Conservation (phyloP, 495 filamentous ascomycete species). For the Tuber microsphaerosporum region DNA sequence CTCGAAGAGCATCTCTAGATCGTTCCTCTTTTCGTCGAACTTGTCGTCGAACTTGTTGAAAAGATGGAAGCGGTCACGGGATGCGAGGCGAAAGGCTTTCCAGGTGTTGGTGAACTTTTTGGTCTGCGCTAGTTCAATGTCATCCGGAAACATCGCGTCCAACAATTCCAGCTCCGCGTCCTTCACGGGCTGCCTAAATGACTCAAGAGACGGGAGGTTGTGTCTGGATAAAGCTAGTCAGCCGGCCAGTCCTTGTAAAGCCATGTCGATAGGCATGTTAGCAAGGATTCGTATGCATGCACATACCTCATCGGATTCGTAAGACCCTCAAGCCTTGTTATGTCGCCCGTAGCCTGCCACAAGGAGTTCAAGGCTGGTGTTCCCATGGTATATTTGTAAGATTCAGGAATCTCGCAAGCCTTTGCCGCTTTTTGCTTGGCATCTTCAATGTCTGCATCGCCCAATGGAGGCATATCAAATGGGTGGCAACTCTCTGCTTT, state of each 20-base stretch:
- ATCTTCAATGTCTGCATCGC: conserved; percentile 56
- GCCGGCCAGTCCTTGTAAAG: background rate
- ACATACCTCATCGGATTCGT: conserved; percentile 53
- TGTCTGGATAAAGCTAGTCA: conserved; percentile 40
- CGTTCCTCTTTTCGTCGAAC: conserved; percentile 39
- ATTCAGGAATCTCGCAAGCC: conserved; percentile 58
- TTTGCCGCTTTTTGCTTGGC: conserved; percentile 59
- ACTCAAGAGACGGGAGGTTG: conserved; percentile 52
- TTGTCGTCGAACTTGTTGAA: conserved; percentile 79
- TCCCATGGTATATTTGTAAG: conserved; percentile 60
- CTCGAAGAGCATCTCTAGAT: conserved; percentile 40
- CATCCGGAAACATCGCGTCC: conserved; percentile 62
- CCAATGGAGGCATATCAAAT: conserved; percentile 67
- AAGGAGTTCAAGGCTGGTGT: conserved; percentile 71
- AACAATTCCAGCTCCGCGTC: conserved; percentile 62
- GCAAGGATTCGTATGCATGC: conserved; percentile 5
- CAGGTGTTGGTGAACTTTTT: conserved; percentile 79
- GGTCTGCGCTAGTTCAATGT: conserved; percentile 58
- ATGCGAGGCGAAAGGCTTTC: conserved; percentile 73
- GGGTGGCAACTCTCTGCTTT: conserved; percentile 86
- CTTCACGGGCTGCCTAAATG: conserved; percentile 45
- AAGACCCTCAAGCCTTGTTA: conserved; percentile 52
- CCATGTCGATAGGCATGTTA: background rate
- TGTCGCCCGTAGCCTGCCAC: conserved; percentile 52
- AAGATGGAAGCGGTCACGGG: conserved; percentile 58